Conservation (phyloP, 805 yeast genomes). For the Candida railenensis region DNA sequence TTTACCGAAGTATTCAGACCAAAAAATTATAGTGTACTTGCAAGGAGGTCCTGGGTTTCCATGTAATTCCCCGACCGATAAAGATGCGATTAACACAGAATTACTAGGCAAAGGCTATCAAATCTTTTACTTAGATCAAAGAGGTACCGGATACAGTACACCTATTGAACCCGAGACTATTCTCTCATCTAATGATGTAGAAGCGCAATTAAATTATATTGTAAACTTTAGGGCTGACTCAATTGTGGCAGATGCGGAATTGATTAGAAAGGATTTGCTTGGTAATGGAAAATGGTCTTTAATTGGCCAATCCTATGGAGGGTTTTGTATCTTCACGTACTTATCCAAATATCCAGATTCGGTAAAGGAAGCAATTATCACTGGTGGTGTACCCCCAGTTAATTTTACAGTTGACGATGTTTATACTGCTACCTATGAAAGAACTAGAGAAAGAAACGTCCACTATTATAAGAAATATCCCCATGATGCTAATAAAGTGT, state of each 20-base stretch:
- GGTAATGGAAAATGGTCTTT: slow-evolving; percentile 46
- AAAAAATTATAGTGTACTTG: slow-evolving; percentile 40
- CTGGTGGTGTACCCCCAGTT: slow-evolving; percentile 63
- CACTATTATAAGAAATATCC: slow-evolving; percentile 51
- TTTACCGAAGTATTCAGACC: slow-evolving; percentile 21
- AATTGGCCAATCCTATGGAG: slow-evolving; percentile 58
- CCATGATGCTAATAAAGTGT: slow-evolving; percentile 40
- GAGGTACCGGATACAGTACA: slow-evolving; percentile 60
- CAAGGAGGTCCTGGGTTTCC: slow-evolving; percentile 61
- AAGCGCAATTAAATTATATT: slow-evolving; percentile 37
- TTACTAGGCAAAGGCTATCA: slow-evolving; percentile 42
- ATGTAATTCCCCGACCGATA: slow-evolving; percentile 36
- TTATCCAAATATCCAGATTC: slow-evolving; percentile 44
- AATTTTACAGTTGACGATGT: slow-evolving; percentile 45
- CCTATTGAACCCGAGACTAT: slow-evolving; percentile 36
- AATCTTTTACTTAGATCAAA: slow-evolving; percentile 51
- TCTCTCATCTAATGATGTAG: slow-evolving; percentile 14
- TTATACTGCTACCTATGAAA: slow-evolving; percentile 44
- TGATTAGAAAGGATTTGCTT: slow-evolving; percentile 38
- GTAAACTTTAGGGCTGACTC: slow-evolving; percentile 52
- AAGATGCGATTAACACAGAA: slow-evolving; percentile 34
- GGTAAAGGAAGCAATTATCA: slow-evolving; percentile 43
- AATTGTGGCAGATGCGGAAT: slow-evolving; percentile 51
- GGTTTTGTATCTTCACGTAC: slow-evolving; percentile 51
- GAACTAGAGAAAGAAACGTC: slow-evolving; percentile 47